Base-by-base conservation (phyloP, 345 rosid genomes). In the Moricandia moricandioides region DNA sequence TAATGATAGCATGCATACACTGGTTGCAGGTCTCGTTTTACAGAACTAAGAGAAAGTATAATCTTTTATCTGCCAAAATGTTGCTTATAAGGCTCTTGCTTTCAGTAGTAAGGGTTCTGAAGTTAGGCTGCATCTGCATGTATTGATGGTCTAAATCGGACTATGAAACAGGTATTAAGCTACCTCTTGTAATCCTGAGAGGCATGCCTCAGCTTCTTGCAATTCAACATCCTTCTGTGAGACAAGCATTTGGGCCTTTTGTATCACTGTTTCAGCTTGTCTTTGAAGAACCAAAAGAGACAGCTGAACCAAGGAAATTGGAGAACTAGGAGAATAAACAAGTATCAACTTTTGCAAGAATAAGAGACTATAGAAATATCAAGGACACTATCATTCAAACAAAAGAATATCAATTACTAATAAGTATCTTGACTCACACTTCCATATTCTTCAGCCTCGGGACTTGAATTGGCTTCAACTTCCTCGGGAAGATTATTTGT, bases 101-200 rank as follows among this genome's bases (percentile, higher is more conserved):
- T 29, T 29, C 31, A 29, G 31, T 29, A 29, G 31, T 29, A 29
- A 29, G 31, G 31, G 31, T 29, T 29, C 4, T 29, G 31, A 29
- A 29, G 31, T 29, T 29, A 29, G 31, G 31, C 31, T 29, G 29
- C 29, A 27, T 27, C 29, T 27, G 29, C 29, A 27, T 27, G 30
- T 58, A 31, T 17, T 52, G 59, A 56, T 35, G 10, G 33, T 49
- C 8, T 37, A 47, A 10, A 45, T 0, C 57, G 71, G 31, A 49
- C 52, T 6, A 65, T 58, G 14, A 7, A 14, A 10, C 18, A 57
- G 21, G 14, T 1, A 71, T 17, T n/a, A 65, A 45, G 54, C 35
- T 82, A 91, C 98, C 90, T 90, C 97, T 77, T 85, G 87, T 54
- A 94, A 79, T 61, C 90, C 98, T 14, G 88, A 83, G 43, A 91